Evolutionary conservation across 2,329 filamentous ascomycete species (phyloP).

Genomic region (Didymella sp.): DNA sequence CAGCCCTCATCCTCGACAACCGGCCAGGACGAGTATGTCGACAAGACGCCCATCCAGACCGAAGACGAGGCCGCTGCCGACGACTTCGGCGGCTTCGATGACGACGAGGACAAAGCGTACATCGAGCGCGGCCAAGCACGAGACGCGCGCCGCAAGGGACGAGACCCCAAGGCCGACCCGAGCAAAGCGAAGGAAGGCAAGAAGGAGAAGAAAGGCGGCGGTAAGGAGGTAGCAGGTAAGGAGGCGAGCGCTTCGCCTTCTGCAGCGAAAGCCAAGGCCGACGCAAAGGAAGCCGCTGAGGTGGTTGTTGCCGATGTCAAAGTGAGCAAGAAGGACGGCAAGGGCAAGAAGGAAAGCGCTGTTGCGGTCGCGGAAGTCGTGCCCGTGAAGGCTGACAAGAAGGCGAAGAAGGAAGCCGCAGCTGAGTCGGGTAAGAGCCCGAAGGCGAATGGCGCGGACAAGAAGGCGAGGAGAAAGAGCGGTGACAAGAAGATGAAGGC

Average conservation of each 20-base stretch:
- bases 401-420: slow-evolving; percentile 11
- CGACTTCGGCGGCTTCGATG: slow-evolving; percentile 59
- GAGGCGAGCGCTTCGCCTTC: slow-evolving; percentile 20
- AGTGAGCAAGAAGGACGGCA: slow-evolving; percentile 17
- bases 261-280: slow-evolving; percentile 8
- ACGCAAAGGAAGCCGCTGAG: slow-evolving; percentile 1
- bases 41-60: slow-evolving; percentile 71
- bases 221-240: slow-evolving; percentile 11
- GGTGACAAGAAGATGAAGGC: slow-evolving; percentile 31
- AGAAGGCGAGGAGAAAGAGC: slow-evolving; percentile 32
- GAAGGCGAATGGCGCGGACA: slow-evolving; percentile 11
- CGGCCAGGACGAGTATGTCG: slow-evolving; percentile 57
- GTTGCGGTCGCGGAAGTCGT: slow-evolving; percentile 14
- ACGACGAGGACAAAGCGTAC: slow-evolving; percentile 58
- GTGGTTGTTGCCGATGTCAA: slow-evolving; percentile 13
- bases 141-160: slow-evolving; percentile 55
- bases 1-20: slow-evolving; percentile 53
- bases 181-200: slow-evolving; percentile 31
- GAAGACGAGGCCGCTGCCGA: slow-evolving; percentile 46
- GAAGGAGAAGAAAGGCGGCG: slow-evolving; percentile 34
- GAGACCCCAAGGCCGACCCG: slow-evolving; percentile 53
- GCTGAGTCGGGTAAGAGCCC: neutral
- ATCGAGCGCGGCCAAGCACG: slow-evolving; percentile 56
- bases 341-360: slow-evolving; percentile 18
- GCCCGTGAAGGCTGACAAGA: slow-evolving; percentile 8